A percentile compares a stretch with the other conserved stretches of the same genome.
These are phyloP conservation scores for Thraustotheca clavata DNA, from an alignment of 352 stramenopile species.

Conservation along the genomic window DNA sequence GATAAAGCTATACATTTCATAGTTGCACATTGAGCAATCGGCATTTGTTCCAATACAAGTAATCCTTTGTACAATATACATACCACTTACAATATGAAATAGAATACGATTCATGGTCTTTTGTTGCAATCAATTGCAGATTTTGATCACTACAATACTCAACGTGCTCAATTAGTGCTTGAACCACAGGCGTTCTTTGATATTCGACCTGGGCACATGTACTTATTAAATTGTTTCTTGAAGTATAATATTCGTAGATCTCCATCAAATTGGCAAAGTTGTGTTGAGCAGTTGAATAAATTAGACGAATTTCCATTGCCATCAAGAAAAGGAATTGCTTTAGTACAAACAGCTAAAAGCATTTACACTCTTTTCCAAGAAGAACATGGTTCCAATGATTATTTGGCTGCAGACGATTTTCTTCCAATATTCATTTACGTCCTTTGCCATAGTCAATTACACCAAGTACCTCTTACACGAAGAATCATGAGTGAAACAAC, in stretches of 20 bases:
- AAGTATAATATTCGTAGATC: constrained; percentile 21
- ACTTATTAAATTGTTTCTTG: neutral
- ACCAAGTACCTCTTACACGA: constrained; percentile 45
- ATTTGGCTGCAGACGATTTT: constrained; percentile 65
- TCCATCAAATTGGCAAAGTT: constrained; percentile 44
- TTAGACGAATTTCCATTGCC: constrained; percentile 71
- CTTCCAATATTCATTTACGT: constrained; percentile 76
- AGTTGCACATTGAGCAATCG: constrained; percentile 42
- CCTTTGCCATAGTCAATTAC: constrained; percentile 39
- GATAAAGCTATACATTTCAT: neutral
- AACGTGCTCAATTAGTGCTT: constrained; percentile 40
- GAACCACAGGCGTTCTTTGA: constrained; percentile 54
- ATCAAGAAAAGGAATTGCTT: constrained; percentile 49
- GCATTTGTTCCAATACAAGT: constrained; percentile 58
- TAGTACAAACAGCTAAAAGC: constrained; percentile 57
- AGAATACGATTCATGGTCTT: constrained; percentile 52
- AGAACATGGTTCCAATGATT: constrained; percentile 29
- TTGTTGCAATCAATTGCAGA: constrained; percentile 28
- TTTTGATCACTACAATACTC: constrained; percentile 34
- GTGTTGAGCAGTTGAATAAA: constrained; percentile 37
- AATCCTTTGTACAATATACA: neutral
- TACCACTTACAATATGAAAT: neutral
- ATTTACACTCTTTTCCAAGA: constrained; percentile 55
- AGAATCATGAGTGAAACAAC: constrained; percentile 72
- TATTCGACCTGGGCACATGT: constrained; percentile 37